Evolutionary conservation across 1,139 yeast genomes (phyloP).

Genomic region (Yamadazyma siamensis): DNA sequence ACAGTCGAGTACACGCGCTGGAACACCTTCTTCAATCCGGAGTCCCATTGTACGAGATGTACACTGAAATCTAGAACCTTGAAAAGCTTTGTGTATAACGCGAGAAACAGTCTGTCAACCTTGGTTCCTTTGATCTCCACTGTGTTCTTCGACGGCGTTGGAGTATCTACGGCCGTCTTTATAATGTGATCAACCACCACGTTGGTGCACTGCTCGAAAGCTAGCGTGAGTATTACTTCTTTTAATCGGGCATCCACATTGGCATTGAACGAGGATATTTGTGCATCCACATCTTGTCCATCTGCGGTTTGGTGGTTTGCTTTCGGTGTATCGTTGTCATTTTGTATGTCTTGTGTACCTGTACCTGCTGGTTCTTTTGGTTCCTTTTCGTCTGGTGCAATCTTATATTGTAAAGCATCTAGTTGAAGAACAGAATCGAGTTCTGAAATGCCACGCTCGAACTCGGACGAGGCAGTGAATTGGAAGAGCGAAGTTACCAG

Average conservation of each 20-base stretch:
- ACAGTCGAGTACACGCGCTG: conserved; percentile 5
- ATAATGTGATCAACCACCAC: conserved; percentile 1
- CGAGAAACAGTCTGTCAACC: background rate
- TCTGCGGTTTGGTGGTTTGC: no score
- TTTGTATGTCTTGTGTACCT: no score
- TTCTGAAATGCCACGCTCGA: no score
- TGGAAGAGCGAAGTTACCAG: no score
- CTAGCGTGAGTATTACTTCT: conserved; percentile 3
- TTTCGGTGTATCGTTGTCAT: no score
- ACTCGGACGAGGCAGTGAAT: no score
- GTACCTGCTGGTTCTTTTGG: no score
- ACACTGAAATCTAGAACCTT: conserved; percentile 6
- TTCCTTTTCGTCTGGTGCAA: background rate
- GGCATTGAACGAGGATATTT: conserved; percentile 4
- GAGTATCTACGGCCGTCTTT: background rate
- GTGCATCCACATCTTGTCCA: no score
- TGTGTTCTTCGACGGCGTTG: background rate
- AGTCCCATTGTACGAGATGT: conserved; percentile 1
- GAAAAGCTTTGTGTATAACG: conserved; percentile 1
- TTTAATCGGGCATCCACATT: conserved; percentile 3
- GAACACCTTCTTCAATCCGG: conserved; percentile 6
- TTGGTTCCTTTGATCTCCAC: conserved; percentile 1
- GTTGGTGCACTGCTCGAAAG: conserved; percentile 4
- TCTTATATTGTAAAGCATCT: background rate
- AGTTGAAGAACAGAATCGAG: no score